Evolutionary conservation across 2,329 filamentous ascomycete species (phyloP), one percentile per base, ranked within the genome.

Genomic region (Fusarium sp.): DNA sequence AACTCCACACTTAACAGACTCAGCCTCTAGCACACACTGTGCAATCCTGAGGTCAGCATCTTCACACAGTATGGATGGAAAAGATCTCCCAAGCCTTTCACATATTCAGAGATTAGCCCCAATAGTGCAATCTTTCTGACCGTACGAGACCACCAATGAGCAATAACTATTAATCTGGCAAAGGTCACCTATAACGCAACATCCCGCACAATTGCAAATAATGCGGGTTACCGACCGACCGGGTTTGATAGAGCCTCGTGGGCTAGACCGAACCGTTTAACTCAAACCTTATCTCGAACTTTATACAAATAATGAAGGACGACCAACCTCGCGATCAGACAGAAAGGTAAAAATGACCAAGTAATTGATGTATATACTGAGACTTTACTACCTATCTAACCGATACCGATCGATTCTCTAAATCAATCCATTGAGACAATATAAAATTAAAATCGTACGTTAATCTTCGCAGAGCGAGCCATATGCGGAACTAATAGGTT

Each of bases 11-110:
- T 45, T 45, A 26, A 45, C 42, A 40, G 13, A 28, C 50, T 53
- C 38, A 65, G 65, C 55, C 47, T 11, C 42, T 18, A 18, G 57
- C 44, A 23, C 47, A 36, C 65, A 69, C 55, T 69, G 60, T 69
- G 65, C 34, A 50, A 12, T 31, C 20, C 53, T 33, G 54, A 55
- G 28, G 44, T 33, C 26, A 26, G 23, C 46, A 45, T 11, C 36
- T 10, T 44, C 23, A 23, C 23, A 23, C 23, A 23, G 30, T 28
- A 44, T 31, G 36, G 11, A 41, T 13, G 60, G 59, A 61, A 65
- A 41, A 37, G 31, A 67, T 65, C 65, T 56, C 26, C 64, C 31
- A 23, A 11, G 33, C 33, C 23, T 63, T 57, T 37, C 58, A 63
- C 42, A 64, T 58, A 49, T 42, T 34, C 31, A 44, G 60, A 44